Base-by-base conservation (phyloP, 495 filamentous ascomycete genomes). In the Hyphodiscus hymeniophilus region DNA sequence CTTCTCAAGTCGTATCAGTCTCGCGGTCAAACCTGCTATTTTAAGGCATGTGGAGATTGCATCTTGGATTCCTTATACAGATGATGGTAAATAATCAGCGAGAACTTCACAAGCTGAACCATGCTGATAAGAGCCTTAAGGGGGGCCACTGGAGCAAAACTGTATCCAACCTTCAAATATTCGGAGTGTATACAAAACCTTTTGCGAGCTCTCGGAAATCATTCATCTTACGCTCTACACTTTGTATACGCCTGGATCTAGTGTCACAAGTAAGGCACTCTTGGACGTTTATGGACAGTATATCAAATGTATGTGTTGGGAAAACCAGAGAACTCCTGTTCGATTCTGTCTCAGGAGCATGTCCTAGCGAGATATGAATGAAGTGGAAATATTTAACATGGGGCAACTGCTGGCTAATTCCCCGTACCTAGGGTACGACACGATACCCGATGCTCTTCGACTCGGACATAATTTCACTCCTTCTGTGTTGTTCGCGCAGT, bases 131-230 rank as follows among this genome's bases (percentile, higher is more conserved):
- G 31, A 34, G 12, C 12, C 12, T 21, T 42, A 4, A 57, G 54
- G 50, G 66, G 62, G 64, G 12, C 72, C 72, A 32, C 52, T 71
- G 7, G 69, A 71, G 38, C 64, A 62, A 42, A 68, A 69, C 1
- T 74, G 66, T 51, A 69, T 68, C 33, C 72, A 76, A 47, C 71
- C 73, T 0, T 74, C 70, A 12, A 76, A 75, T 46, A 71, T 78
- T 22, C 64, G 73, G 23, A 79, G 76, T 28, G 70, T 79, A 11
- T 77, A 76, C 52, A 75, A 73, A 50, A 75, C 75, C 33, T 80
- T 81, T 46, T 80, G 76, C 55, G 75, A 77, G 49, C 71, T 85
- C 30, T 80, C 78, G 45, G 81, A 84, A 60, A 73, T 84, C 11
- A 72, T 84, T 3, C 79, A 82, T 45, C 72, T 82, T 52, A 74